Percentiles rank a stretch among this genome's conserved stretches.
Conservation (phyloP, 352 stramenopile species). For the Pythium brachiatum region DNA sequence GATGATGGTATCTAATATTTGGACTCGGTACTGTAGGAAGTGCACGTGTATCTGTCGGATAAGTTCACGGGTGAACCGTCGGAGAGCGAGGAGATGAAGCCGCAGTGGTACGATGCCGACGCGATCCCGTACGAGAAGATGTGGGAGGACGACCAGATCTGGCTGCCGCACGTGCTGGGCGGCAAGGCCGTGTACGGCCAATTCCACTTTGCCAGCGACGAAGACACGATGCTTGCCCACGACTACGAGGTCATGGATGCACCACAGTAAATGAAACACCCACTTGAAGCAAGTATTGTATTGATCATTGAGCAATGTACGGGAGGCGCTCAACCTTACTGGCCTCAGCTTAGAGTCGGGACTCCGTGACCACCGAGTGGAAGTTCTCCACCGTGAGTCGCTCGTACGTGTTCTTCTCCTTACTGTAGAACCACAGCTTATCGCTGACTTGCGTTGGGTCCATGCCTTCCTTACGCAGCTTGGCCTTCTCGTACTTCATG, state of each 20-base stretch:
- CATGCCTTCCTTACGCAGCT: conserved; percentile 79
- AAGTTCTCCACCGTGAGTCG: conserved; percentile 52
- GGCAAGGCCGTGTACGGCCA: conserved; percentile 44
- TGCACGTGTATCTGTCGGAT: conserved; percentile 50
- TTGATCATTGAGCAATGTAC: too few species aligned
- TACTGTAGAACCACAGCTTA: conserved; percentile 62
- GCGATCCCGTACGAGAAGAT: conserved; percentile 57
- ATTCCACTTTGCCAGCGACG: conserved; percentile 54
- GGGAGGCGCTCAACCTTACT: too few species aligned
- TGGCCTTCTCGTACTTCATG: conserved; percentile 92
- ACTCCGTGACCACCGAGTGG: conserved; percentile 47
- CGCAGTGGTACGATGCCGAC: conserved; percentile 56
- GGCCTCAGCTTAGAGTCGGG: conserved; percentile 50
- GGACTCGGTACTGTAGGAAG: conserved; percentile 12
- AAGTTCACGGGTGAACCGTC: conserved; percentile 40
- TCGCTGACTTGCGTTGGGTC: conserved; percentile 60
- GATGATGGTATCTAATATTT: not conserved
- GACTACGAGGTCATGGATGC: conserved; percentile 25
- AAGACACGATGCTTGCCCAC: conserved; percentile 28
- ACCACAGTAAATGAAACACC: too few species aligned
- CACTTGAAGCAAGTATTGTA: too few species aligned
- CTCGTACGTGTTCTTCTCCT: conserved; percentile 47
- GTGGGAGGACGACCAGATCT: conserved; percentile 71
- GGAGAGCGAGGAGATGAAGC: conserved; percentile 75
- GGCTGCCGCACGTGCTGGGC: conserved; percentile 54